These are phyloP conservation scores for Rhodotorula sp. DNA, from an alignment of 1,284 basidiomycete species.

Conservation along the genomic window DNA sequence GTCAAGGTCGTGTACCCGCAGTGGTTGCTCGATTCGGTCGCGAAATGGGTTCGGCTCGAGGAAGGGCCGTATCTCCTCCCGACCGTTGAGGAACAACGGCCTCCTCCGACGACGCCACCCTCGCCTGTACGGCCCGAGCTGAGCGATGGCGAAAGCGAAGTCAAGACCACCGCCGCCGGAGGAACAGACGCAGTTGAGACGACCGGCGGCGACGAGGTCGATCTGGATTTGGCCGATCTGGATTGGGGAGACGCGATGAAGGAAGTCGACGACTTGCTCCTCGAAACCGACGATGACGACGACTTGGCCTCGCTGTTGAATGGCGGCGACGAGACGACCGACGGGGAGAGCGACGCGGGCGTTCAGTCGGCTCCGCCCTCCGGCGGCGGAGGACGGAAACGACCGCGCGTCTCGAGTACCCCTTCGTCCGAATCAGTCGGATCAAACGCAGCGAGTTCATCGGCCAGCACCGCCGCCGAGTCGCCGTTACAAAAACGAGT, in stretches of 20 bases:
- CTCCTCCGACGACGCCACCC: conserved; percentile 8
- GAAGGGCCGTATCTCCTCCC: conserved; percentile 67
- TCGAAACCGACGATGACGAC: conserved; percentile 65
- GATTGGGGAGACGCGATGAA: conserved; percentile 74
- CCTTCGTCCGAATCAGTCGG: not conserved
- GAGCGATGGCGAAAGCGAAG: conserved; percentile 29
- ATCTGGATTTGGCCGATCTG: conserved; percentile 30
- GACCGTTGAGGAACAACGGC: conserved; percentile 48
- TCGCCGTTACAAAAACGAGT: conserved; percentile 40
- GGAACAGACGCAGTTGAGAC: not conserved
- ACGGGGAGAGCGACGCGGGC: conserved; percentile 16
- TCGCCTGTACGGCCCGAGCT: conserved; percentile 20
- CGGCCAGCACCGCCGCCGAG: conserved; percentile 2
- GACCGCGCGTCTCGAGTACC: conserved; percentile 5
- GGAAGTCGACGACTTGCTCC: conserved; percentile 82
- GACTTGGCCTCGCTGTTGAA: conserved; percentile 7
- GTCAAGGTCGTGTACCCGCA: conserved; percentile 79
- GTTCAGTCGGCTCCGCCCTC: not conserved
- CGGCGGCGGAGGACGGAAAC: conserved; percentile 14
- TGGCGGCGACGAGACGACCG: conserved; percentile 2
- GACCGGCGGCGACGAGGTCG: not conserved
- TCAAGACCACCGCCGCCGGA: conserved; percentile 25
- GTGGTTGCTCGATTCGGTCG: conserved; percentile 85
- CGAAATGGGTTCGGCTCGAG: conserved; percentile 72
- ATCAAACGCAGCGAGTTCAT: not conserved